phyloP scores from a whole-genome alignment of 2,329 filamentous ascomycete genomes.

The Mollisiaceae sp. region DNA sequence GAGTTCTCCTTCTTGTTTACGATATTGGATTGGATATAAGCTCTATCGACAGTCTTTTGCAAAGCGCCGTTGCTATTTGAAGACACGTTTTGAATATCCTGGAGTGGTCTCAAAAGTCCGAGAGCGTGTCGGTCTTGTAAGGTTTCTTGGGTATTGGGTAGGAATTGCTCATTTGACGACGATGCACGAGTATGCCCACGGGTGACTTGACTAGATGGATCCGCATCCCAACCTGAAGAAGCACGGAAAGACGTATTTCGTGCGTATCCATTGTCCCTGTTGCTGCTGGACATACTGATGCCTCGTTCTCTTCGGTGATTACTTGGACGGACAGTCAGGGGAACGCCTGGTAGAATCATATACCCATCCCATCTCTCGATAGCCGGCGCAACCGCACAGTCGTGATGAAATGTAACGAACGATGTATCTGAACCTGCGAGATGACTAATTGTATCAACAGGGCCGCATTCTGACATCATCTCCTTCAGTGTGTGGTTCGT shows the following conservation, averaged over 20 bases:
- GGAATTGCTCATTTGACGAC: neutral
- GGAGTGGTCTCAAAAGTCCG: neutral
- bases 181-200: neutral
- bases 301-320: neutral
- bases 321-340: neutral
- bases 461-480: constrained; percentile 32
- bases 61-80: neutral
- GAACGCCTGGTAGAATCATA: neutral
- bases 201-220: no score
- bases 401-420: constrained; percentile 18
- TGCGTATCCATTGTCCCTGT: neutral
- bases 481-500: constrained; percentile 26
- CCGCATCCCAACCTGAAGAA: neutral
- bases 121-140: neutral
- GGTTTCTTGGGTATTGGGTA: neutral
- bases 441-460: constrained; percentile 34
- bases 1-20: constrained; percentile 1
- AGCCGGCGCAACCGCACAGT: constrained; percentile 20
- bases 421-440: neutral
- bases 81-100: neutral
- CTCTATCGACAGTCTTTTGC: neutral
- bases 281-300: neutral
- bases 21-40: neutral
- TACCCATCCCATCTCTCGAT: constrained; percentile 15
- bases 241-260: neutral